These are phyloP conservation scores for Metarhizium album DNA, from an alignment of 2,329 filamentous ascomycete species.

Conservation along the genomic window DNA sequence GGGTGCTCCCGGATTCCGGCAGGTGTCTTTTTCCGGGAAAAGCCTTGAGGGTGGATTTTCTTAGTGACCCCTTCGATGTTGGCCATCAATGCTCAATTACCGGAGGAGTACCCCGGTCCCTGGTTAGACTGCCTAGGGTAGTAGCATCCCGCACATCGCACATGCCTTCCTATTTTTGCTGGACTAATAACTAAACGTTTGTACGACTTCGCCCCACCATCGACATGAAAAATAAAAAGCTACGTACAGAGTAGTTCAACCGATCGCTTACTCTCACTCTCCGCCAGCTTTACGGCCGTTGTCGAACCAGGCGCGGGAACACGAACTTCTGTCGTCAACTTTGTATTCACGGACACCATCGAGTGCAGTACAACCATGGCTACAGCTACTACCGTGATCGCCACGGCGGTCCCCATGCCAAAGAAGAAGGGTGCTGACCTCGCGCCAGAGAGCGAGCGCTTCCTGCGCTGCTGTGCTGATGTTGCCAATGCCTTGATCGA, in stretches of 20 bases:
- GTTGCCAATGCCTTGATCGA: constrained; percentile 90
- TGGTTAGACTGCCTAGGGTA: no score
- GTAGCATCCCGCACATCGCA: no score
- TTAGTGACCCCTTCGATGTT: no score
- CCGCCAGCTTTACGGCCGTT: neutral
- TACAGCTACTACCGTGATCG: constrained; percentile 51
- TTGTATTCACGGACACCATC: neutral
- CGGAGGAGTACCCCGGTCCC: no score
- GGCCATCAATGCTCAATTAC: no score
- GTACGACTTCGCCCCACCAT: constrained; percentile 5
- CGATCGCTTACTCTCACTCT: neutral
- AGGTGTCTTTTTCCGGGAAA: constrained; percentile 15
- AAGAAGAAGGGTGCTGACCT: constrained; percentile 65
- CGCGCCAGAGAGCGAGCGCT: constrained; percentile 87
- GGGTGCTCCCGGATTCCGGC: constrained; percentile 13
- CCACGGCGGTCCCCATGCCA: constrained; percentile 53
- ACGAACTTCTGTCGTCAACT: neutral
- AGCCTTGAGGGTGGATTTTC: neutral
- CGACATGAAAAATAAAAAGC: neutral
- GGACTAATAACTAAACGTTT: no score
- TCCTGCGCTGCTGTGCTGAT: constrained; percentile 87
- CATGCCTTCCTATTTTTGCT: no score
- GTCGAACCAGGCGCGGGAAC: neutral
- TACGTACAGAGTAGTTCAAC: neutral
- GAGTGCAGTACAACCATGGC: constrained; percentile 21